phyloP scores from a whole-genome alignment of 2,329 filamentous ascomycete species.

The Ophiostoma sp. region DNA sequence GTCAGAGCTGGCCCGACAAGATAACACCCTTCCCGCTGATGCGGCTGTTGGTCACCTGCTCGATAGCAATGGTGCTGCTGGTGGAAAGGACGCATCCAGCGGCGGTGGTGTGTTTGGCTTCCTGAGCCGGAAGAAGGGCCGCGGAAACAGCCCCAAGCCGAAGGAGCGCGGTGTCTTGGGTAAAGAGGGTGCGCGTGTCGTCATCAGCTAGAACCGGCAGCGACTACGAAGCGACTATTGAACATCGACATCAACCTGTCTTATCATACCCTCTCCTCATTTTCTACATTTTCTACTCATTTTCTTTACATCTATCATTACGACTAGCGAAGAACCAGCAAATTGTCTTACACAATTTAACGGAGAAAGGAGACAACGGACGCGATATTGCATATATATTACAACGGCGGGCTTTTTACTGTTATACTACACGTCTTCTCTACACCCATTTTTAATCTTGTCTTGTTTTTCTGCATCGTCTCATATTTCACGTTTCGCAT shows the following conservation, averaged over 20 bases:
- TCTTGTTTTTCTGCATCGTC: neutral
- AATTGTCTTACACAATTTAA: neutral
- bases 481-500: neutral
- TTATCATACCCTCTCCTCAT: neutral
- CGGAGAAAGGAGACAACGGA: slow-evolving; percentile 8
- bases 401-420: slow-evolving; percentile 18
- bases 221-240: neutral
- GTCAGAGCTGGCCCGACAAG: slow-evolving; percentile 83
- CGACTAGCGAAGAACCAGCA: slow-evolving; percentile 14
- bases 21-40: slow-evolving; percentile 65
- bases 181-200: slow-evolving; percentile 84
- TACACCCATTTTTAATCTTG: neutral
- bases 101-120: slow-evolving; percentile 80
- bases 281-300: neutral
- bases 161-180: slow-evolving; percentile 89
- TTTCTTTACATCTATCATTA: slow-evolving; percentile 3
- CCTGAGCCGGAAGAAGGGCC: slow-evolving; percentile 79
- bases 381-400: slow-evolving; percentile 17
- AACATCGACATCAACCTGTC: neutral
- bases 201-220: slow-evolving; percentile 55
- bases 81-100: slow-evolving; percentile 44
- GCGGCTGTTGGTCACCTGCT: slow-evolving; percentile 47
- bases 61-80: slow-evolving; percentile 42
- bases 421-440: slow-evolving; percentile 3
- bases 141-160: slow-evolving; percentile 87